phyloP scores from a whole-genome alignment of 495 filamentous ascomycete genomes.

The Antarctomyces pellizariae region DNA sequence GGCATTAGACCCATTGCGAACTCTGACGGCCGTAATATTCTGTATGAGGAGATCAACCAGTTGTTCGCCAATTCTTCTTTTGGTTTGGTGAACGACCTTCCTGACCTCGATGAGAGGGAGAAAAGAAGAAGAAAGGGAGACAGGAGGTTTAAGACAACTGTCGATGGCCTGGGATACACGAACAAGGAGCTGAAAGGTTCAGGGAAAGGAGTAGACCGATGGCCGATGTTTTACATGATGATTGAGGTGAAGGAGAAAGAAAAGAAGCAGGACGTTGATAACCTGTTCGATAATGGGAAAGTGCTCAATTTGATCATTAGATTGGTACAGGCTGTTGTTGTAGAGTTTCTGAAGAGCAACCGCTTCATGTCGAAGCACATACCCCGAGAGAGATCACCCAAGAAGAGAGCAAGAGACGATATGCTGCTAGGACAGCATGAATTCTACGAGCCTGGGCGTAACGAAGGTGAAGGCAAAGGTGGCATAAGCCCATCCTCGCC shows the following conservation, averaged over 20 bases:
- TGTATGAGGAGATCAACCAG: slow-evolving; percentile 62
- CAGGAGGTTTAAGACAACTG: slow-evolving; percentile 20
- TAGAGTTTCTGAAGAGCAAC: slow-evolving; percentile 44
- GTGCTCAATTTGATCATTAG: slow-evolving; percentile 25
- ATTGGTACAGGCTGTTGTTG: slow-evolving; percentile 36
- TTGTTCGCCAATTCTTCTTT: slow-evolving; percentile 61
- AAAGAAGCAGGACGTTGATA: slow-evolving; percentile 5
- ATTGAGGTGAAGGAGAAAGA: slow-evolving; percentile 23
- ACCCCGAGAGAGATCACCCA: neutral
- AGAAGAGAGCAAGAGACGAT: neutral
- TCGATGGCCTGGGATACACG: too few species aligned
- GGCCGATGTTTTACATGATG: slow-evolving; percentile 78
- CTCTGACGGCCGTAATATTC: slow-evolving; percentile 30
- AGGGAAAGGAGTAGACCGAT: slow-evolving; percentile 50
- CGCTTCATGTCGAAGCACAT: slow-evolving; percentile 25
- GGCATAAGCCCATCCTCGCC: too few species aligned
- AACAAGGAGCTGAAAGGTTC: slow-evolving; percentile 28
- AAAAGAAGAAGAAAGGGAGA: slow-evolving; percentile 17
- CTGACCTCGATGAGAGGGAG: slow-evolving; percentile 14
- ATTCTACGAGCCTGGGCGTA: too few species aligned
- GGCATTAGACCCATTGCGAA: slow-evolving; percentile 35
- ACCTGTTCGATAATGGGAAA: slow-evolving; percentile 16
- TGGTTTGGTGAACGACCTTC: slow-evolving; percentile 30
- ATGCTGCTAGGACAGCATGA: too few species aligned
- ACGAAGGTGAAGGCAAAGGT: too few species aligned